A percentile compares a stretch with the other conserved stretches of the same genome.
Conservation (phyloP, 208 protist genomes). For the Trichomonas vaginalis region DNA sequence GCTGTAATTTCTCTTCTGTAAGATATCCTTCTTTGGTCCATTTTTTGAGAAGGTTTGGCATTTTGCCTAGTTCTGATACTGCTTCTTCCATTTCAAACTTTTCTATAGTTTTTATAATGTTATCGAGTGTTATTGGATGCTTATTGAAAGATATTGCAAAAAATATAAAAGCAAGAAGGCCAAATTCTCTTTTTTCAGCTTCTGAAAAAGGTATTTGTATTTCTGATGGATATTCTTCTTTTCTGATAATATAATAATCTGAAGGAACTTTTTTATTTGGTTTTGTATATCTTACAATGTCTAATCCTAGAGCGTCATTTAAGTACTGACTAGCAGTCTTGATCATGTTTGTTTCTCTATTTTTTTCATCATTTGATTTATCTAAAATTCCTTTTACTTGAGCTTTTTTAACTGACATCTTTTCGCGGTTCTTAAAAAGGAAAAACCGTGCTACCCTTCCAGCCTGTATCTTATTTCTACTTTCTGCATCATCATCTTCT, state of each 20-base stretch:
- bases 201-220: not conserved
- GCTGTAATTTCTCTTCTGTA: not conserved
- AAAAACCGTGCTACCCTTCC: not conserved
- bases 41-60: not conserved
- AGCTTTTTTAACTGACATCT: not conserved
- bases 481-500: not conserved
- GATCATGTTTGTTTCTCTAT: not conserved
- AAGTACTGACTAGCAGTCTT: not conserved
- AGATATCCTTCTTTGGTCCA: not conserved
- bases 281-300: not conserved
- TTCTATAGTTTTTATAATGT: not conserved
- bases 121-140: not conserved
- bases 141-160: not conserved
- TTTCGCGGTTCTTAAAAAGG: not conserved
- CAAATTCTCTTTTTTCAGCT: not conserved
- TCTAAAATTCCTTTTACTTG: not conserved
- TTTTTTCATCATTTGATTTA: not conserved
- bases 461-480: not conserved
- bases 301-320: not conserved
- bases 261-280: not conserved
- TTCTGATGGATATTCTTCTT: not conserved
- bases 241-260: not conserved
- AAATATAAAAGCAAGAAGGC: not conserved
- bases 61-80: not conserved
- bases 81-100: not conserved